A percentile compares a stretch with the other conserved stretches of the same genome.
These are phyloP conservation scores for Vickermania ingenoplastis DNA, from an alignment of 208 protist species.

Conservation along the genomic window DNA sequence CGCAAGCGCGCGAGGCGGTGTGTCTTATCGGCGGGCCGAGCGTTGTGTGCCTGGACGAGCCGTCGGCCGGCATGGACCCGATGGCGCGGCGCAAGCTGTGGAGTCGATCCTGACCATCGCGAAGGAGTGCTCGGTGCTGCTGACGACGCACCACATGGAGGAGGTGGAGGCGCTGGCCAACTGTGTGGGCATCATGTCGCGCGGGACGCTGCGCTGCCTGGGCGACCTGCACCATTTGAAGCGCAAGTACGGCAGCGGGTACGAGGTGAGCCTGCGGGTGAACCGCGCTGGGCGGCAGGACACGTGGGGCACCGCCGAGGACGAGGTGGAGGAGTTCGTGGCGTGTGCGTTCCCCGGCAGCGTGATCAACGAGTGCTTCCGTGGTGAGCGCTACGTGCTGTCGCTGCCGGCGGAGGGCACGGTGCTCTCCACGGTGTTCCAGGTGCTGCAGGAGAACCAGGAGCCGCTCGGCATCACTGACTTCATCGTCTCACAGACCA, in stretches of 20 bases:
- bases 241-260: conserved; percentile 40
- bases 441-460: conserved; percentile 1
- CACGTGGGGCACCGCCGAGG: not conserved
- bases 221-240: conserved; percentile 77
- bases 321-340: conserved; percentile 27
- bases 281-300: not conserved
- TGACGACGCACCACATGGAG: conserved; percentile 95
- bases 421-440: conserved; percentile 40
- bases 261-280: conserved; percentile 11
- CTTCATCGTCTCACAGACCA: too few species aligned
- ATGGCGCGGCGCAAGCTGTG: too few species aligned
- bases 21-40: conserved; percentile 45
- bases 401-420: too few species aligned
- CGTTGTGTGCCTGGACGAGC: conserved; percentile 75
- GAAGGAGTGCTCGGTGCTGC: conserved; percentile 30
- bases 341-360: too few species aligned
- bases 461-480: conserved; percentile 17
- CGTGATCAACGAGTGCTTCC: conserved; percentile 29
- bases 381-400: too few species aligned
- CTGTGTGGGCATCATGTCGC: conserved; percentile 86
- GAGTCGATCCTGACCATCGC: conserved; percentile 52
- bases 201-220: conserved; percentile 38
- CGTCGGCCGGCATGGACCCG: too few species aligned
- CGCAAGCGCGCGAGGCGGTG: conserved; percentile 30
- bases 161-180: conserved; percentile 93